Conservation (phyloP, 2,329 filamentous ascomycete genomes). For the Akanthomyces lecanii region DNA sequence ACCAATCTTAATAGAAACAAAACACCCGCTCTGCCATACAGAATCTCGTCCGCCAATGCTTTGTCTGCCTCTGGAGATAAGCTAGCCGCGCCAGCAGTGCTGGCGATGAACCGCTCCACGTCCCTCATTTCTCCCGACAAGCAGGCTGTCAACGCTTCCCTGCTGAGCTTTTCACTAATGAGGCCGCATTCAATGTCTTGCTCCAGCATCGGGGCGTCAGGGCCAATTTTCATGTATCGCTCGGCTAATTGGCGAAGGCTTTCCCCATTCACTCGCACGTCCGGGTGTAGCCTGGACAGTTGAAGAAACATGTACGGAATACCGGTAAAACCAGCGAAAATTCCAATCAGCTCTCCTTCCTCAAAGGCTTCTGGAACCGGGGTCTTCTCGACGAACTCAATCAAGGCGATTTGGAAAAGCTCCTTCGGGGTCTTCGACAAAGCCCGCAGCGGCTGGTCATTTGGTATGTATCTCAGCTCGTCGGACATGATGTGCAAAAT, state of each 20-base stretch:
- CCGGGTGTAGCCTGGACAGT: conserved; percentile 41
- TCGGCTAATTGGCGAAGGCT: conserved; percentile 42
- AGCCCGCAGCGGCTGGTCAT: conserved; percentile 29
- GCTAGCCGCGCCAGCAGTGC: conserved; percentile 26
- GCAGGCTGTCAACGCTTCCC: conserved; percentile 42
- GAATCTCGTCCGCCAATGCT: conserved; percentile 53
- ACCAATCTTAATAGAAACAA: conserved; percentile 65
- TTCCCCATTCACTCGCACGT: conserved; percentile 40
- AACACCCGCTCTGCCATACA: conserved; percentile 64
- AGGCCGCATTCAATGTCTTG: conserved; percentile 43
- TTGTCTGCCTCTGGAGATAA: conserved; percentile 28
- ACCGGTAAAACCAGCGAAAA: conserved; percentile 52
- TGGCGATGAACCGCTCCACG: conserved; percentile 38
- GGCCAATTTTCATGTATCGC: conserved; percentile 41
- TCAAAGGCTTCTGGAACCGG: conserved; percentile 35
- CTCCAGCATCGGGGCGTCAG: conserved; percentile 33
- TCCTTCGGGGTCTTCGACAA: conserved; percentile 25
- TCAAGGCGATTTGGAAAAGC: conserved; percentile 32
- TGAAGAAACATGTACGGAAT: conserved; percentile 53
- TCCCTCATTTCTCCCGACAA: conserved; percentile 36
- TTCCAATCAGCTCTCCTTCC: conserved; percentile 37
- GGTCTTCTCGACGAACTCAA: conserved; percentile 33
- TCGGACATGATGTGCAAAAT: conserved; percentile 1
- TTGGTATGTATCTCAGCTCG: conserved; percentile 30
- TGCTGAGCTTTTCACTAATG: conserved; percentile 45